phyloP scores from a whole-genome alignment of 2,329 filamentous ascomycete genomes.

The Xylariales sp. region DNA sequence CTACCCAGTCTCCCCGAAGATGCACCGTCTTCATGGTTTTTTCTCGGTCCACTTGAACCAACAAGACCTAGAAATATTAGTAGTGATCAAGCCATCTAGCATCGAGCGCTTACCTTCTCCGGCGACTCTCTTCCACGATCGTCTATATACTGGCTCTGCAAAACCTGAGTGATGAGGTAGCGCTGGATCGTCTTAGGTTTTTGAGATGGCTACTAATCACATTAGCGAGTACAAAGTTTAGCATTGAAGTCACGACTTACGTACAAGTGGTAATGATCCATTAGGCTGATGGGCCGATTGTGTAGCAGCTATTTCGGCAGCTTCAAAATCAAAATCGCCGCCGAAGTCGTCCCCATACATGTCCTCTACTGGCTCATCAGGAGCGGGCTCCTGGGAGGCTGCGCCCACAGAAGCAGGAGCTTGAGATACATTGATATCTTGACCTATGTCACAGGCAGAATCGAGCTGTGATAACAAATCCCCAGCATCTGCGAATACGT shows the following conservation, averaged over 20 bases:
- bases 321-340: slow-evolving; percentile 78
- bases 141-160: slow-evolving; percentile 75
- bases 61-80: slow-evolving; percentile 70
- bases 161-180: slow-evolving; percentile 81
- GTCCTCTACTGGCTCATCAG: slow-evolving; percentile 56
- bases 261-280: slow-evolving; percentile 61
- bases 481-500: slow-evolving; percentile 64
- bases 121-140: slow-evolving; percentile 67
- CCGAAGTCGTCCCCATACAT: slow-evolving; percentile 80
- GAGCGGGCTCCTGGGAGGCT: slow-evolving; percentile 34
- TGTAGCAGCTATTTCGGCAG: slow-evolving; percentile 77
- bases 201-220: slow-evolving; percentile 70
- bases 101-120: slow-evolving; percentile 73
- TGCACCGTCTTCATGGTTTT: slow-evolving; percentile 75
- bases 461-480: slow-evolving; percentile 54
- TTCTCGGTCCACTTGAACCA: slow-evolving; percentile 82
- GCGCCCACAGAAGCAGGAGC: slow-evolving; percentile 31
- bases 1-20: slow-evolving; percentile 87
- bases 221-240: slow-evolving; percentile 67
- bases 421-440: slow-evolving; percentile 36
- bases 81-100: slow-evolving; percentile 19
- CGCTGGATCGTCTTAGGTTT: slow-evolving; percentile 84
- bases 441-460: slow-evolving; percentile 42
- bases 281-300: slow-evolving; percentile 63
- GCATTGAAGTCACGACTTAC: slow-evolving; percentile 55